Evolutionary conservation across 2,329 filamentous ascomycete genomes (phyloP), one percentile per base, ranked within the genome.

Genomic region (Dichotomopilus funicola): DNA sequence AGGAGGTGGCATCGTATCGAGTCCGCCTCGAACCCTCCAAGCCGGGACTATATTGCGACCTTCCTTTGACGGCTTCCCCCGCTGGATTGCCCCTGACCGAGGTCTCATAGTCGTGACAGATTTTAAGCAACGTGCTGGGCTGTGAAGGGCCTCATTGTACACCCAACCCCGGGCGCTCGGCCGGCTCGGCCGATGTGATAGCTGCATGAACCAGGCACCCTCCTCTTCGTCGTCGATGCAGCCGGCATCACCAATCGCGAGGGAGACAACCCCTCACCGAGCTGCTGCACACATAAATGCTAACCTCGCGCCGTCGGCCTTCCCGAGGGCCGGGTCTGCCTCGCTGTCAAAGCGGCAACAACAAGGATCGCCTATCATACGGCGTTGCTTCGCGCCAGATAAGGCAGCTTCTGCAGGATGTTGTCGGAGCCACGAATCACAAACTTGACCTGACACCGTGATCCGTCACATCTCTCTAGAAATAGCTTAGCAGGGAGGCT

Each of bases 171-270:
- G 37, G 49, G 49, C 49, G 43, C 49, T 13, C 40, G 12, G 49
- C 49, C 41, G 12, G 50, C 42, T 53, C 43, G 43, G 50, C 35
- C 34, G 42, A 42, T 46, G 34, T 53, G 42, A 53, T 41, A 40
- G 35, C 50, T 47, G 13, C 34, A 53, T 47, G 13, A 53, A 53
- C 50, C 19, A 19, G 42, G 34, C 35, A 34, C 42, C 43, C 47
- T 27, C 46, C 46, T 47, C 50, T 47, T 53, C 35, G 35, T 53
- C 35, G 35, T 53, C 50, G 13, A 53, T 34, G 13, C 19, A 47
- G 50, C 50, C 50, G 27, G 41, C 46, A 53, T 47, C 19, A 53
- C 50, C 34, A 52, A 52, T 53, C 43, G 50, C 43, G 13, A 46
- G 33, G 49, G 40, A 51, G 41, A 44, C 33, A 35, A 44, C 49